Conservation (phyloP, 1,284 basidiomycete species). For the Cutaneotrichosporon cyanovorans region DNA sequence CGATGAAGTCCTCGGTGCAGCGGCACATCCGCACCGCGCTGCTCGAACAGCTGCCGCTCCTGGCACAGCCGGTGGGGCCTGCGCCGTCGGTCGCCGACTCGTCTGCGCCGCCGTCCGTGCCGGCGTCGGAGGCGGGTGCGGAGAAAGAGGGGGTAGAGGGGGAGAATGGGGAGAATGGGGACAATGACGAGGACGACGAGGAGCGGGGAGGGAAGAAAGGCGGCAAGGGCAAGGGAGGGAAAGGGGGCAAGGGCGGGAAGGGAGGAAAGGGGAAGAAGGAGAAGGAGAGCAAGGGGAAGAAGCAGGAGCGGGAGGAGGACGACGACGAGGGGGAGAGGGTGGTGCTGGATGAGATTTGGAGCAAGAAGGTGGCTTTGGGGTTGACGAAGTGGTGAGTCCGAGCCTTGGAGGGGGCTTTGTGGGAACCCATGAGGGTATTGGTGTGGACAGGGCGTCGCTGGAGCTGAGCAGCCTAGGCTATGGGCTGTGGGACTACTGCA, state of each 20-base stretch:
- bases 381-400: constrained; percentile 90
- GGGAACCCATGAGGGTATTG: too few relatives aligned
- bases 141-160: constrained; percentile 14
- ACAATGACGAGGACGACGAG: constrained; percentile 11
- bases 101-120: constrained; percentile 6
- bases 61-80: constrained; percentile 35
- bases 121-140: constrained; percentile 24
- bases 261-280: constrained; percentile 16
- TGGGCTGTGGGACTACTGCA: too few relatives aligned
- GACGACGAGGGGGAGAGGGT: constrained; percentile 44
- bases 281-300: constrained; percentile 14
- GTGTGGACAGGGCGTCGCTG: too few relatives aligned
- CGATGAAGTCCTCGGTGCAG: constrained; percentile 90
- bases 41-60: constrained; percentile 74
- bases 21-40: constrained; percentile 74
- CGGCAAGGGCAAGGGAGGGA: constrained; percentile 18
- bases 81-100: constrained; percentile 13
- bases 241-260: constrained; percentile 18
- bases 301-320: constrained; percentile 33
- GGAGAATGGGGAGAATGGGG: constrained; percentile 18
- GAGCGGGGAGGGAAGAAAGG: constrained; percentile 27
- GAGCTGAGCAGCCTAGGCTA: too few relatives aligned
- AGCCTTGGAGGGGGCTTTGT: too few relatives aligned
- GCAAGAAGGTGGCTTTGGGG: constrained; percentile 91
- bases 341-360: constrained; percentile 84